Conservation (phyloP, 805 yeast species). For the Lipomyces japonicus region DNA sequence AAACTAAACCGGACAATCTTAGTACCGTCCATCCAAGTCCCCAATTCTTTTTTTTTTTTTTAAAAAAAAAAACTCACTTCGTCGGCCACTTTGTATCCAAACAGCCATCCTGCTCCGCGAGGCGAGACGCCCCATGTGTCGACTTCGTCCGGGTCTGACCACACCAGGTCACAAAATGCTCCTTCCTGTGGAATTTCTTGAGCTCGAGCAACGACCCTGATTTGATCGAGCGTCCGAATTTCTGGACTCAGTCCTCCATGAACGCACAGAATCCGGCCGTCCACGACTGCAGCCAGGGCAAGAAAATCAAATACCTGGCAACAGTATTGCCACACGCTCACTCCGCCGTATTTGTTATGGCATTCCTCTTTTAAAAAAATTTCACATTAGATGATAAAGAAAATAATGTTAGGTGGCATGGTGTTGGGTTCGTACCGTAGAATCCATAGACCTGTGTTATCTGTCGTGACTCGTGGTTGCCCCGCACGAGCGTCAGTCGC, state of each 20-base stretch:
- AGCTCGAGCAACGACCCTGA: constrained; percentile 88
- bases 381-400: constrained; percentile 40
- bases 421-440: constrained; percentile 93
- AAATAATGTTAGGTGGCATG: constrained; percentile 46
- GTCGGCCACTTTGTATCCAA: constrained; percentile 88
- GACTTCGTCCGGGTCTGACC: constrained; percentile 98
- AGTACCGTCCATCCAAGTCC: not conserved
- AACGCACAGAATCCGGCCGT: constrained; percentile 89
- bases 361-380: constrained; percentile 87
- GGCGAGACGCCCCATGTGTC: constrained; percentile 98
- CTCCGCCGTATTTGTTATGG: constrained; percentile 82
- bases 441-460: constrained; percentile 99
- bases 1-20: constrained; percentile 42
- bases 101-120: constrained; percentile 98
- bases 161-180: constrained; percentile 93
- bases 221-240: constrained; percentile 94
- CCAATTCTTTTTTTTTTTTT: not conserved
- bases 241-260: constrained; percentile 98
- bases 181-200: constrained; percentile 99
- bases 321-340: constrained; percentile 91
- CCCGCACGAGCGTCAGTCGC: constrained; percentile 84
- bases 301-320: constrained; percentile 93
- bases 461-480: constrained; percentile 96
- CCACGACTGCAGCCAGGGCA: constrained; percentile 92
- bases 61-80: constrained; percentile 42